These are phyloP conservation scores for Skeletonema tropicum DNA, from an alignment of 108 stramenopile species.

Conservation along the genomic window DNA sequence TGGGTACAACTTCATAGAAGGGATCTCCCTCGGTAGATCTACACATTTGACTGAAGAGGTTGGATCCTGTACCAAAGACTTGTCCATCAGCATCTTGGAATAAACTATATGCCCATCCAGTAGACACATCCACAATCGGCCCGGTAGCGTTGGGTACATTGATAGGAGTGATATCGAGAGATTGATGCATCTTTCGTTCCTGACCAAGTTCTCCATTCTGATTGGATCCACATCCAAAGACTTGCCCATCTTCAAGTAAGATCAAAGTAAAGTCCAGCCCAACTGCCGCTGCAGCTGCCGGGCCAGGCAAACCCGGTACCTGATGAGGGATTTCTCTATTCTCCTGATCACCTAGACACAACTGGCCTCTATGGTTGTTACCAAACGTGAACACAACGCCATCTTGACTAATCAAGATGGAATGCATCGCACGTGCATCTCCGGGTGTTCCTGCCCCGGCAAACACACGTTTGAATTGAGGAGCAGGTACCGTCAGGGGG, in stretches of 20 bases:
- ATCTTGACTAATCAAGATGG: constrained; percentile 7
- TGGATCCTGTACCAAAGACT: constrained; percentile 21
- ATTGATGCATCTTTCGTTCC: constrained; percentile 2
- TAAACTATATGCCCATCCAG: constrained; percentile 19
- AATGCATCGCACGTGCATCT: constrained; percentile 32
- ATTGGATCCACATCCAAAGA: constrained; percentile 45
- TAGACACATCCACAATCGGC: constrained; percentile 1
- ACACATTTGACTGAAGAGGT: constrained; percentile 27
- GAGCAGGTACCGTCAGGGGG: constrained; percentile 4
- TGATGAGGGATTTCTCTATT: constrained; percentile 10
- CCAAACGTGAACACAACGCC: constrained; percentile 22
- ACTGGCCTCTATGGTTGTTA: constrained; percentile 25
- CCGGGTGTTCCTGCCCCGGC: constrained; percentile 27
- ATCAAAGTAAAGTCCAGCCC: constrained; percentile 48
- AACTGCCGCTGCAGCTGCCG: constrained; percentile 28
- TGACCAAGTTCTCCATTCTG: constrained; percentile 41
- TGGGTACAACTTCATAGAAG: constrained; percentile 6
- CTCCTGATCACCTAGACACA: constrained; percentile 21
- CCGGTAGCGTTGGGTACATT: neutral
- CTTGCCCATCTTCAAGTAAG: constrained; percentile 29
- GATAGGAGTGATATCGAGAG: neutral
- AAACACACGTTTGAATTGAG: constrained; percentile 12
- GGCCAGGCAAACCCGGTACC: constrained; percentile 6
- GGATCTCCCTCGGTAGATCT: constrained; percentile 19
- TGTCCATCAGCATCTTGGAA: neutral